These are phyloP conservation scores for Verbascum thapsus DNA, from an alignment of 257 asterid genomes.

Conservation along the genomic window DNA sequence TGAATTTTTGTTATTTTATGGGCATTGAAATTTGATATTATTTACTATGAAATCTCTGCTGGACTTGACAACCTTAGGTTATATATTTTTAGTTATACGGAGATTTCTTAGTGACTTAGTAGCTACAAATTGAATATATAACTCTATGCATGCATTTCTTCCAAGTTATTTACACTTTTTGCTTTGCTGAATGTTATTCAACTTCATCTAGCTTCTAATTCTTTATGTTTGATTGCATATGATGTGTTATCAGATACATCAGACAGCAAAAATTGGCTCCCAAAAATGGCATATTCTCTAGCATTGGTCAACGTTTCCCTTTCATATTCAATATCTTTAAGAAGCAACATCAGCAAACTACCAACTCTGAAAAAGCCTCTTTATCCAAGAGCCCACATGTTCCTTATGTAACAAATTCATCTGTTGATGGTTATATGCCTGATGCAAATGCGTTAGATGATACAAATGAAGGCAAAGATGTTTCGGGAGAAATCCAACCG, in stretches of 20 bases:
- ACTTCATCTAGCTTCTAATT: conserved; percentile 19
- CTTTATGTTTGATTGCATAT: conserved; percentile 22
- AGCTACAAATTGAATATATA: not conserved
- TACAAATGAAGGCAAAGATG: conserved; percentile 40
- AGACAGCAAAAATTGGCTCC: conserved; percentile 51
- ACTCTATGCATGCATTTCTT: conserved; percentile 20
- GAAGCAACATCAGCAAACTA: conserved; percentile 54
- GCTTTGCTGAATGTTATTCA: conserved; percentile 6
- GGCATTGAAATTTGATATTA: not conserved
- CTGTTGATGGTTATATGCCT: conserved; percentile 35
- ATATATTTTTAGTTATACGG: conserved; percentile 11
- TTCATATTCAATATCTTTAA: conserved; percentile 73
- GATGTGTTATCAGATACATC: conserved; percentile 44
- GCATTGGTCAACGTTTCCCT: conserved; percentile 78
- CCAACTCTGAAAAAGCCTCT: conserved; percentile 36
- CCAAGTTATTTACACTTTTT: conserved; percentile 10
- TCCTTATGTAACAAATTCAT: conserved; percentile 38
- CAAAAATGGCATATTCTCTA: conserved; percentile 65
- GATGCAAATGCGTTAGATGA: conserved; percentile 34
- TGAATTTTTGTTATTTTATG: not conserved
- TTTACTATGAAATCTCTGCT: not conserved
- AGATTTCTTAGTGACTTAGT: not conserved
- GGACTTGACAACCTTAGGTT: not conserved
- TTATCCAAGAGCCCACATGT: conserved; percentile 31
- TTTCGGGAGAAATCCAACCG: conserved; percentile 37